Conservation (phyloP, 352 stramenopile genomes). For the Thraustochytrium striatum region DNA sequence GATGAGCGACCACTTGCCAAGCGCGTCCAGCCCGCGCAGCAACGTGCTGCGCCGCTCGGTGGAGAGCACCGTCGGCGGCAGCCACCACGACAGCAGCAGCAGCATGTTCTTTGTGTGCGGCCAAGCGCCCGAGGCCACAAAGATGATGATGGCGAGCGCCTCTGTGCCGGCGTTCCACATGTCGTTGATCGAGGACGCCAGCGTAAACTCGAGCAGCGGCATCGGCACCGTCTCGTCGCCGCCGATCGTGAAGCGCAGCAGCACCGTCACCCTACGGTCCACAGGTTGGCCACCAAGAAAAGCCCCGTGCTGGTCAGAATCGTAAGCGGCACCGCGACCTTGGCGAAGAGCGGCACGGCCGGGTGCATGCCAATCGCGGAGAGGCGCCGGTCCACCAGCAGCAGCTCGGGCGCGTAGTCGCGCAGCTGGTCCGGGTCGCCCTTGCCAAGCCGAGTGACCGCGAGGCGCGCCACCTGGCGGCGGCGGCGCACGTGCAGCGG, state of each 20-base stretch:
- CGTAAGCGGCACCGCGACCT: not conserved
- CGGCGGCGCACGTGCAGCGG: constrained; percentile 2
- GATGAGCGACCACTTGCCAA: constrained; percentile 56
- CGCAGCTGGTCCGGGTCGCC: no score
- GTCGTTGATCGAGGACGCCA: constrained; percentile 52
- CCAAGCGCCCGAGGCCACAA: constrained; percentile 53
- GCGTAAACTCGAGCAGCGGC: constrained; percentile 50
- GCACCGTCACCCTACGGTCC: not conserved
- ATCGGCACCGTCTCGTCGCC: constrained; percentile 46
- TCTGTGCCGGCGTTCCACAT: constrained; percentile 56
- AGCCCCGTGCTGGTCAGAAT: constrained; percentile 2
- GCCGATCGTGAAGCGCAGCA: constrained; percentile 38
- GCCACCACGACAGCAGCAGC: constrained; percentile 50
- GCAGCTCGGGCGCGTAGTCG: not conserved
- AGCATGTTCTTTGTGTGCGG: constrained; percentile 54
- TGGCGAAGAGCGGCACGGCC: not conserved
- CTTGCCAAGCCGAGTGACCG: no score
- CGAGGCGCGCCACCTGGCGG: not conserved
- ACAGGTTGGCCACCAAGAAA: not conserved
- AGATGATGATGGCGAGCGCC: constrained; percentile 52
- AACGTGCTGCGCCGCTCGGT: constrained; percentile 4
- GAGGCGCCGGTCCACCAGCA: not conserved
- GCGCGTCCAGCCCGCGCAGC: constrained; percentile 48
- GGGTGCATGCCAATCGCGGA: not conserved
- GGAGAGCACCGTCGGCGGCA: constrained; percentile 47